These are phyloP conservation scores for Geosmithia morbida DNA, from an alignment of 2,329 filamentous ascomycete species.

Conservation along the genomic window DNA sequence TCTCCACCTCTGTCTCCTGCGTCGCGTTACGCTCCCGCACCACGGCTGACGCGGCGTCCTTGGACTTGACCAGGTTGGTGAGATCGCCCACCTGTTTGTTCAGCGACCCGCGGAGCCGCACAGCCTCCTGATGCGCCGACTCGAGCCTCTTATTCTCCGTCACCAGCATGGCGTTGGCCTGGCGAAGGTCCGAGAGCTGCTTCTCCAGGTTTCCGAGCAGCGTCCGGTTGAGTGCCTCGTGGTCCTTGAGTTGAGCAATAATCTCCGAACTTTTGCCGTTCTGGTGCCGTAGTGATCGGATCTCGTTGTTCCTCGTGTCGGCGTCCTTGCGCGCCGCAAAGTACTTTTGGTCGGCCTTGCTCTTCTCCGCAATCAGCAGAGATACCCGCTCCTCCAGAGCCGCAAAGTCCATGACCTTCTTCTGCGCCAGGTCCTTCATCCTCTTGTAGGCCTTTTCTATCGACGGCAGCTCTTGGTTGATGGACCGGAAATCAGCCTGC, in stretches of 20 bases:
- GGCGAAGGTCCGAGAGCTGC: conserved; percentile 70
- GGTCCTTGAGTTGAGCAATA: conserved; percentile 82
- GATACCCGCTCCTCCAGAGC: conserved; percentile 65
- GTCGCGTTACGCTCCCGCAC: conserved; percentile 43
- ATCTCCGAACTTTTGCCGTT: conserved; percentile 88
- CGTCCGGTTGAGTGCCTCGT: conserved; percentile 62
- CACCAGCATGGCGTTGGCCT: conserved; percentile 57
- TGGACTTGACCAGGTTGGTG: conserved; percentile 57
- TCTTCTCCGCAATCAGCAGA: conserved; percentile 71
- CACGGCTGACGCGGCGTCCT: conserved; percentile 46
- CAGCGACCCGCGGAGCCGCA: conserved; percentile 55
- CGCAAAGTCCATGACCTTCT: conserved; percentile 69
- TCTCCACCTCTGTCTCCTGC: conserved; percentile 64
- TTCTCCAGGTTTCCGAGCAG: conserved; percentile 80
- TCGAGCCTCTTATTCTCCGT: conserved; percentile 65
- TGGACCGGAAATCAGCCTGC: conserved; percentile 65
- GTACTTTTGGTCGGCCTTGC: conserved; percentile 95
- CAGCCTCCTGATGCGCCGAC: conserved; percentile 53
- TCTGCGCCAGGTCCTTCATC: conserved; percentile 68
- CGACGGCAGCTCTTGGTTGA: conserved; percentile 76
- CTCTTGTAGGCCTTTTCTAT: conserved; percentile 89
- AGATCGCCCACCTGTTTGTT: conserved; percentile 66
- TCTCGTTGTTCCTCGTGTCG: conserved; percentile 69
- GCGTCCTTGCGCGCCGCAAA: conserved; percentile 92
- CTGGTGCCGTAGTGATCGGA: conserved; percentile 64